Evolutionary conservation across 805 yeast species (phyloP).

Genomic region (Metschnikowia peoriensis): DNA sequence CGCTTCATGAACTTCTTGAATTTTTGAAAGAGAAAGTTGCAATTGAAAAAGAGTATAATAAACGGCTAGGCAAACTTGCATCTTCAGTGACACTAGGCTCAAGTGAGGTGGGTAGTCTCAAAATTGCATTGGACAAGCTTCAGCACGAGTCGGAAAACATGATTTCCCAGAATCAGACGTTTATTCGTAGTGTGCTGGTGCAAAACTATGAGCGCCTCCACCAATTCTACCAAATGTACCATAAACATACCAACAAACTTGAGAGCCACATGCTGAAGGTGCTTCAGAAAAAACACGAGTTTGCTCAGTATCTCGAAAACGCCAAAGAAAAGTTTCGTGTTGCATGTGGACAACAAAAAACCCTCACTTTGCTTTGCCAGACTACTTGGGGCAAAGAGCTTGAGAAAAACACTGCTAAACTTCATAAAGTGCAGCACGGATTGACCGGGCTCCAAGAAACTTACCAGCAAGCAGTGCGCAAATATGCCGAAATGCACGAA

Average conservation of each 20-base stretch:
- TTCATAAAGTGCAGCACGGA: constrained; percentile 46
- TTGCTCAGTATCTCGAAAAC: constrained; percentile 35
- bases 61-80: constrained; percentile 51
- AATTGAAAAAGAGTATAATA: constrained; percentile 73
- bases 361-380: constrained; percentile 59
- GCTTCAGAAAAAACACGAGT: constrained; percentile 42
- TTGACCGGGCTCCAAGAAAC: constrained; percentile 47
- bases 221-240: constrained; percentile 50
- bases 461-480: constrained; percentile 54
- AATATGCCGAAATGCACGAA: constrained; percentile 55
- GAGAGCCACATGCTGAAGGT: constrained; percentile 58
- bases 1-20: constrained; percentile 40
- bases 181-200: constrained; percentile 49
- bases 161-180: constrained; percentile 54
- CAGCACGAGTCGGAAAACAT: constrained; percentile 57
- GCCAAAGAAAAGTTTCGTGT: constrained; percentile 51
- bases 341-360: constrained; percentile 58
- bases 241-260: constrained; percentile 53
- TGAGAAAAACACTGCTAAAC: constrained; percentile 55
- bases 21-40: constrained; percentile 44
- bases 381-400: constrained; percentile 74
- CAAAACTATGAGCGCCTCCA: constrained; percentile 48
- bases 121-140: constrained; percentile 57
- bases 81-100: constrained; percentile 48
- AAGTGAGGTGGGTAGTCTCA: constrained; percentile 58